A percentile compares a stretch with the other conserved stretches of the same genome.
Conservation (phyloP, 768 basidiomycete species). For the Cyathus striatus region DNA sequence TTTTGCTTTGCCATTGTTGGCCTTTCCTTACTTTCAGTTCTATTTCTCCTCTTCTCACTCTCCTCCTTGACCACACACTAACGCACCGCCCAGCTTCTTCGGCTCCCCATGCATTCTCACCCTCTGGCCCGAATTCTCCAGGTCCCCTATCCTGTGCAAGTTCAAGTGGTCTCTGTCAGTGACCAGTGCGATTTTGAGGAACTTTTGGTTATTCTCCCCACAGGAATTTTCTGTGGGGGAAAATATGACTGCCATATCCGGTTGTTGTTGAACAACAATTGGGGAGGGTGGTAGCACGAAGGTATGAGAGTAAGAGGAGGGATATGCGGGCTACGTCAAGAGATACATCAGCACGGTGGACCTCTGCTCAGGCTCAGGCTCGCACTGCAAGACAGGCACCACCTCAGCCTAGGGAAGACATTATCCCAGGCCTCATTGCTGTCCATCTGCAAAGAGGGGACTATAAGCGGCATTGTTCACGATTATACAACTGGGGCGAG, state of each 20-base stretch:
- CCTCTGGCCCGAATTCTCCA: conserved; percentile 1
- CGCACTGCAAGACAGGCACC: too few species aligned
- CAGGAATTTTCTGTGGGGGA: not conserved
- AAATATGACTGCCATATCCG: too few species aligned
- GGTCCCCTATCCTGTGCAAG: not conserved
- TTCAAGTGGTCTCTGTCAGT: conserved; percentile 2
- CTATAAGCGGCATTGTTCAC: conserved; percentile 48
- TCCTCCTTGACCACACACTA: conserved; percentile 5
- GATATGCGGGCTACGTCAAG: not conserved
- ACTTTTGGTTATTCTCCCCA: not conserved
- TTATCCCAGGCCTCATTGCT: conserved; percentile 45
- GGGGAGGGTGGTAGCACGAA: too few species aligned
- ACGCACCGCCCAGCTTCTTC: conserved; percentile 25
- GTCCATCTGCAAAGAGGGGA: conserved; percentile 56
- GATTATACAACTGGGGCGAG: conserved; percentile 40
- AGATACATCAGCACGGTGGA: conserved; percentile 11
- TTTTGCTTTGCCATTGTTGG: too few species aligned
- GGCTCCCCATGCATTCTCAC: not conserved
- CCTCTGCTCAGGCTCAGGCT: too few species aligned
- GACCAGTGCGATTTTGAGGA: not conserved
- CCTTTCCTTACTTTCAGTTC: too few species aligned
- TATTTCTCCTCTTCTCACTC: not conserved
- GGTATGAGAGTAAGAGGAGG: too few species aligned
- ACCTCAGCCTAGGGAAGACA: too few species aligned
- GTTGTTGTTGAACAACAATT: too few species aligned